Evolutionary conservation across 371 early-diverging fungal species (phyloP).

Genomic region (Actinomucor elegans): DNA sequence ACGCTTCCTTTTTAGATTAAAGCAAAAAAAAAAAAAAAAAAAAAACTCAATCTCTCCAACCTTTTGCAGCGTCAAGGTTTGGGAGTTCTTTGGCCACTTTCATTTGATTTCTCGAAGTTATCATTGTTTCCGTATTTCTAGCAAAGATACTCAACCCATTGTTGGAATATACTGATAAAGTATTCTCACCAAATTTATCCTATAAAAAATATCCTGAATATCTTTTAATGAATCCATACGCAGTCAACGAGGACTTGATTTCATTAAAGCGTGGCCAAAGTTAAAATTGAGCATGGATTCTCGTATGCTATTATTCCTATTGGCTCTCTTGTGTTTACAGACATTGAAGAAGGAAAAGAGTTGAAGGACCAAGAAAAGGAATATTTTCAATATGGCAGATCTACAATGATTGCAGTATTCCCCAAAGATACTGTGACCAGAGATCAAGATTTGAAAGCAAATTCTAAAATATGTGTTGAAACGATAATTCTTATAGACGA

Average conservation of each 20-base stretch:
- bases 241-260: constrained; percentile 36
- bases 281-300: constrained; percentile 17
- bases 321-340: constrained; percentile 45
- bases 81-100: constrained; percentile 65
- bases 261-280: constrained; percentile 36
- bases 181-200: too few relatives aligned
- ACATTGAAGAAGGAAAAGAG: constrained; percentile 28
- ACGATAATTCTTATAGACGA: constrained; percentile 50
- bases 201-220: too few relatives aligned
- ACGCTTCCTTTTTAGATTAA: too few relatives aligned
- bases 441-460: constrained; percentile 57
- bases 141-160: constrained; percentile 44
- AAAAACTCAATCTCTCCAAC: constrained; percentile 52
- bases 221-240: constrained; percentile 53
- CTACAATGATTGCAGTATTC: constrained; percentile 64
- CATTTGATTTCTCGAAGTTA: constrained; percentile 81
- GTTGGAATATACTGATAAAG: constrained; percentile 34
- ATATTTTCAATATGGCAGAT: constrained; percentile 67
- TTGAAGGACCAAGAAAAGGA: constrained; percentile 67
- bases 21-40: constrained; percentile 81
- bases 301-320: constrained; percentile 41
- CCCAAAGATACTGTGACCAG: constrained; percentile 53
- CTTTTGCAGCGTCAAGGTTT: constrained; percentile 51
- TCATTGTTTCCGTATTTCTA: constrained; percentile 74
- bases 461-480: constrained; percentile 52